Evolutionary conservation across 768 basidiomycete genomes (phyloP).

Genomic region (Saitozyma sp.): DNA sequence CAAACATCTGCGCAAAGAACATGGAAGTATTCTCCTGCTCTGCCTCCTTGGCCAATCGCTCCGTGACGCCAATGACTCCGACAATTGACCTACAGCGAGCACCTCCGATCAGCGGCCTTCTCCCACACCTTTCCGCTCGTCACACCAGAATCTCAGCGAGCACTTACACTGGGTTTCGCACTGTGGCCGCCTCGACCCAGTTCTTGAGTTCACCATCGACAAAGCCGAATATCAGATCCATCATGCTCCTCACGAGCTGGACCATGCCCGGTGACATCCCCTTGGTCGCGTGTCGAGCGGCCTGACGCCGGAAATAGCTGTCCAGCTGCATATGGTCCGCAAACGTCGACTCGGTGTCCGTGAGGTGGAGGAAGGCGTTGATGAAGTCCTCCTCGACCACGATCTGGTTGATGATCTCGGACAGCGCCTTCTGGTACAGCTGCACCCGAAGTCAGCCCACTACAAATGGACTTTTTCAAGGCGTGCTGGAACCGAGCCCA

Average conservation of each 20-base stretch:
- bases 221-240: constrained; percentile 96
- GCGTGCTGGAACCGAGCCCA: constrained; percentile 2
- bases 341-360: constrained; percentile 82
- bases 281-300: constrained; percentile 63
- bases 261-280: constrained; percentile 66
- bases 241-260: constrained; percentile 80
- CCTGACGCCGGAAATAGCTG: constrained; percentile 89
- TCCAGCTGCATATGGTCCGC: constrained; percentile 94
- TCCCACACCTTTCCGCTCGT: neutral
- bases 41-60: constrained; percentile 72
- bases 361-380: constrained; percentile 87
- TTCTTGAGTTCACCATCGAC: constrained; percentile 74
- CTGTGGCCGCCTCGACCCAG: constrained; percentile 78
- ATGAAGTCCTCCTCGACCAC: constrained; percentile 84
- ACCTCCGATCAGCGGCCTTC: constrained; percentile 1
- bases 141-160: neutral
- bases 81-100: constrained; percentile 68
- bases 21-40: constrained; percentile 71
- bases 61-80: constrained; percentile 75
- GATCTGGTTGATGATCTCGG: constrained; percentile 70
- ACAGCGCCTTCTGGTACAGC: constrained; percentile 71
- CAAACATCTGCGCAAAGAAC: constrained; percentile 70
- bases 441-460: constrained; percentile 45
- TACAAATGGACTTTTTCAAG: neutral
- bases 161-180: constrained; percentile 60